Evolutionary conservation across 176 grass and related monocot species (phyloP), one percentile per base, ranked within the genome.

Genomic region (Oryza punctata): DNA sequence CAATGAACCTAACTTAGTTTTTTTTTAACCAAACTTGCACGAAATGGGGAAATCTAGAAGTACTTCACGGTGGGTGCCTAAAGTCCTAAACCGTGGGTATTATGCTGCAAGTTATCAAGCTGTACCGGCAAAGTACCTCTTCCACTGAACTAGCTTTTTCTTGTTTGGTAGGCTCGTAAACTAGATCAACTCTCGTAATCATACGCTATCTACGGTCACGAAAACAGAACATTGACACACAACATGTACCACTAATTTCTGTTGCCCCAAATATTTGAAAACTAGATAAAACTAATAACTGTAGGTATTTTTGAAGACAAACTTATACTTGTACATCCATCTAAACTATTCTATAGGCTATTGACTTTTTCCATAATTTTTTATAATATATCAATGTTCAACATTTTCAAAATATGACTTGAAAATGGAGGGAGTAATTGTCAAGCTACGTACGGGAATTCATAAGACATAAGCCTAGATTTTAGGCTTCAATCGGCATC

Each of bases 41-140:
- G 80, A 66, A 73, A 83, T 52, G 43, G 43, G 30, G 33, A 70
- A 70, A 66, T 60, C 10, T 12, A 64, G 5, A 70, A 37, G 40
- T 49, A 21, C 45, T 75, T 7, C 37, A 57, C 10, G 28, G 66
- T 72, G 41, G 74, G 79, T 26, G 66, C 44, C 66, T 30, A 23
- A 65, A 44, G 65, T 66, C 44, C 66, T 30, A 23, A 70, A 44
- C 73, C 73, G 79, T 78, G 79, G 73, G 80, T 32, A 66, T 67
- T 50, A 78, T 21, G 46, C 33, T 69, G 70, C 70, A 50, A 49
- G 59, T 75, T 23, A 67, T 26, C 11, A 12, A 54, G 12, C 5
- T 49, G 43, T 57, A 78, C 49, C 43, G 10, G 80, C 15, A 26
- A 72, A 82, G 68, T 82, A 82, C 35, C 24, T 40, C 65, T 41